Evolutionary conservation across 768 basidiomycete species (phyloP).

Genomic region (Lactarius trivialis): DNA sequence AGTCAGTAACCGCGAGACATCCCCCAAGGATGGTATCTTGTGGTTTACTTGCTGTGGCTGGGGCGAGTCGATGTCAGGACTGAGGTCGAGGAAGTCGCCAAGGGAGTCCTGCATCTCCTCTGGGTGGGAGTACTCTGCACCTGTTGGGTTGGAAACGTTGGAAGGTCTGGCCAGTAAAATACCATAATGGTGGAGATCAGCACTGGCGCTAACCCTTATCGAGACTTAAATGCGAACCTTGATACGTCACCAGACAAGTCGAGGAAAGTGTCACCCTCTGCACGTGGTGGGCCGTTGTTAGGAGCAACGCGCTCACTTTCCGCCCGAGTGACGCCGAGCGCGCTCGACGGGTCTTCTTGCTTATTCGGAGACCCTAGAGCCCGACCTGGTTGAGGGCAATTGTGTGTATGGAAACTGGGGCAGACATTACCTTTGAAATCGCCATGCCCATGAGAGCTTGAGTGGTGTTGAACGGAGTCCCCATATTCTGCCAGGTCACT

Average conservation of each 20-base stretch:
- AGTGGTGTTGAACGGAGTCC: neutral
- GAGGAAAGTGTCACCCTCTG: neutral
- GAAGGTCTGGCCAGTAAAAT: neutral
- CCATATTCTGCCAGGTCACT: constrained; percentile 19
- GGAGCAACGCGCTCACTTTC: neutral
- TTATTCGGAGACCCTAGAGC: neutral
- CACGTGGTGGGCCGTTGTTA: neutral
- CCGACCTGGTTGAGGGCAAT: neutral
- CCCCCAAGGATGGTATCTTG: neutral
- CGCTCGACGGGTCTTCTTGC: constrained; percentile 5
- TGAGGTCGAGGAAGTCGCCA: constrained; percentile 22
- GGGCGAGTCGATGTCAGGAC: neutral
- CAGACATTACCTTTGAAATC: neutral
- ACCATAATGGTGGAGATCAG: neutral
- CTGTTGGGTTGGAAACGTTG: neutral
- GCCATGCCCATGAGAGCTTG: neutral
- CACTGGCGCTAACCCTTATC: neutral
- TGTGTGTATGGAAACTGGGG: neutral
- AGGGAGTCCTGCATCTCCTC: constrained; percentile 17
- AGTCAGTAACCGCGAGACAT: neutral
- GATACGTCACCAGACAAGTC: neutral
- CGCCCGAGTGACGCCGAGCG: neutral
- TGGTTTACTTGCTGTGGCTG: neutral
- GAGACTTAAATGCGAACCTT: neutral
- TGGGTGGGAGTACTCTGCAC: neutral